phyloP scores from a whole-genome alignment of 352 stramenopile species.

The Saprolegnia diclina region DNA sequence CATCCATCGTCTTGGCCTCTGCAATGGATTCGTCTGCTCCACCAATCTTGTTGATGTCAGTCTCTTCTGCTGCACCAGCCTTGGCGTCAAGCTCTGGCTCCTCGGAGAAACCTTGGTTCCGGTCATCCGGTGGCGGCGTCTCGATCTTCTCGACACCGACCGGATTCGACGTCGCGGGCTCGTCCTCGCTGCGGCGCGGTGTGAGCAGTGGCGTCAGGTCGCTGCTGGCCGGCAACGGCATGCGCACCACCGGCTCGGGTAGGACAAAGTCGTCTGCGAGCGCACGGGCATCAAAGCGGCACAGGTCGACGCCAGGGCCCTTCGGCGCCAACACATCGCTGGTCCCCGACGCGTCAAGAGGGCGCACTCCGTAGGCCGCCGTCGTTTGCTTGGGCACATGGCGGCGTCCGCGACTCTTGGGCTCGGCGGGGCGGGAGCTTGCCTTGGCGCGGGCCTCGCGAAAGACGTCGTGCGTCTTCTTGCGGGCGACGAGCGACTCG shows the following conservation, averaged over 20 bases:
- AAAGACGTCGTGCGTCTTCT: constrained; percentile 10
- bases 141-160: neutral
- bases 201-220: neutral
- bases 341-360: neutral
- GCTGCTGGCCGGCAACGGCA: neutral
- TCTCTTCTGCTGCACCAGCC: no score
- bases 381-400: neutral
- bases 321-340: neutral
- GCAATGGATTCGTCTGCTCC: neutral
- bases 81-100: neutral
- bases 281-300: constrained; percentile 15
- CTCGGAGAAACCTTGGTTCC: neutral
- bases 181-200: neutral
- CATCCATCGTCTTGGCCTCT: neutral
- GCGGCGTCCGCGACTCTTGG: no score
- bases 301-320: constrained; percentile 1
- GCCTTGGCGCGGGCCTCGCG: neutral
- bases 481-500: neutral
- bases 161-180: neutral
- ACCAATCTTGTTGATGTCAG: no score
- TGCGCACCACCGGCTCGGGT: neutral
- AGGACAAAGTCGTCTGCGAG: constrained; percentile 15
- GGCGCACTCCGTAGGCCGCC: neutral
- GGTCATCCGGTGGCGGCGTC: neutral
- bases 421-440: neutral